Conservation (phyloP, 305 asterid genomes). For the Fraxinus ornus region DNA sequence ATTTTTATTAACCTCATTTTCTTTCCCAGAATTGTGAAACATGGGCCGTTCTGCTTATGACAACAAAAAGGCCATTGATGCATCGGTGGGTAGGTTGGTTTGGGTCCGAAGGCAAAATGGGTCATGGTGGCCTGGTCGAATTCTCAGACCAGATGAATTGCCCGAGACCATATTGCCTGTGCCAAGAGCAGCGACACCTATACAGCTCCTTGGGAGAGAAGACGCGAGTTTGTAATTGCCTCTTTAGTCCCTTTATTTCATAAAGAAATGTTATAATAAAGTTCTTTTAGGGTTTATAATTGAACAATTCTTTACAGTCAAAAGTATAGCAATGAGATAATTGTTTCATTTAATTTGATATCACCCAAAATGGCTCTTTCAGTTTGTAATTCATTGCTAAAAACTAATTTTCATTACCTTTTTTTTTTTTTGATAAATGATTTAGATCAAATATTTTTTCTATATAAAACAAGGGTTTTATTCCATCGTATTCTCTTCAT, state of each 20-base stretch:
- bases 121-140: constrained; percentile 92
- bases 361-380: neutral
- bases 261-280: too few species aligned
- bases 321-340: neutral
- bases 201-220: too few species aligned
- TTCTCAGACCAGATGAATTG: constrained; percentile 61
- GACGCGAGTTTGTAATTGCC: too few species aligned
- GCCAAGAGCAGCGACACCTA: neutral
- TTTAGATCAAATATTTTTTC: too few species aligned
- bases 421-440: neutral
- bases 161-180: constrained; percentile 54
- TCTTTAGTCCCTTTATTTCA: neutral
- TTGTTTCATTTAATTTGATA: neutral
- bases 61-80: constrained; percentile 52
- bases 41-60: constrained; percentile 65
- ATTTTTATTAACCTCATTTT: neutral
- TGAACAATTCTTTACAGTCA: too few species aligned
- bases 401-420: too few species aligned
- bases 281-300: too few species aligned
- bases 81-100: constrained; percentile 67
- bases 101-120: constrained; percentile 93
- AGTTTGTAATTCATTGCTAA: neutral
- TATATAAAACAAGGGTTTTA: too few species aligned
- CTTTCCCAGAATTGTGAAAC: neutral
- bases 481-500: neutral